Evolutionary conservation across 2,329 filamentous ascomycete genomes (phyloP).

Genomic region (Aspergillus ustus): DNA sequence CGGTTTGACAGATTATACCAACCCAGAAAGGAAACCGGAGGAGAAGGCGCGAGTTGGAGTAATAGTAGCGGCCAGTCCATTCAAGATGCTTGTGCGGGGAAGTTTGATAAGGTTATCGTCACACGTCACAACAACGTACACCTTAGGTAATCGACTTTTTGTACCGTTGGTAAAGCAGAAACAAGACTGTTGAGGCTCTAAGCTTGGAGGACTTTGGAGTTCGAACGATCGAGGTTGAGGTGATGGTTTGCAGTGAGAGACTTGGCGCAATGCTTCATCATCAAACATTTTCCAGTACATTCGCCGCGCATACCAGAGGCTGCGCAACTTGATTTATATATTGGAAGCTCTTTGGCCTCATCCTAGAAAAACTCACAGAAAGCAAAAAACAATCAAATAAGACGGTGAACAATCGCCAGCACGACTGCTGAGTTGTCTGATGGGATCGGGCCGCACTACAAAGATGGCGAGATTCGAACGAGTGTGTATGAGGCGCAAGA

Average conservation of each 20-base stretch:
- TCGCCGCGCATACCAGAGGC: no score
- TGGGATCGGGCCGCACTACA: not conserved
- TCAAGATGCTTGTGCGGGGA: slow-evolving; percentile 7
- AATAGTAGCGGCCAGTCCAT: not conserved
- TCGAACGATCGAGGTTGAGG: not conserved
- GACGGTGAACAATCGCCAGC: not conserved
- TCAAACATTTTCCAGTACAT: not conserved
- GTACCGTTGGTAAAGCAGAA: not conserved
- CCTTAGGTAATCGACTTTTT: not conserved
- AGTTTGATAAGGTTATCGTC: not conserved
- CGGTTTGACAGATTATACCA: not conserved
- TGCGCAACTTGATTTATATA: not conserved
- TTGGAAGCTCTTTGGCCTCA: not conserved
- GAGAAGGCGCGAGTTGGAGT: slow-evolving; percentile 12
- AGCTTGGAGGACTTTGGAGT: not conserved
- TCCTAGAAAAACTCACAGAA: not conserved
- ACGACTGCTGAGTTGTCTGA: not conserved
- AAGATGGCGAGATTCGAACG: not conserved
- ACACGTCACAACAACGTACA: not conserved
- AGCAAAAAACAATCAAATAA: not conserved
- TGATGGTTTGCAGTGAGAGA: not conserved
- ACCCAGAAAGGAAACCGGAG: not conserved
- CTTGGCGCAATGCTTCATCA: not conserved
- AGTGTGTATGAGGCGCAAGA: no score
- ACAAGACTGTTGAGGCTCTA: not conserved